phyloP scores from a whole-genome alignment of 352 stramenopile species.

The Globisporangium cylindrosporum region DNA sequence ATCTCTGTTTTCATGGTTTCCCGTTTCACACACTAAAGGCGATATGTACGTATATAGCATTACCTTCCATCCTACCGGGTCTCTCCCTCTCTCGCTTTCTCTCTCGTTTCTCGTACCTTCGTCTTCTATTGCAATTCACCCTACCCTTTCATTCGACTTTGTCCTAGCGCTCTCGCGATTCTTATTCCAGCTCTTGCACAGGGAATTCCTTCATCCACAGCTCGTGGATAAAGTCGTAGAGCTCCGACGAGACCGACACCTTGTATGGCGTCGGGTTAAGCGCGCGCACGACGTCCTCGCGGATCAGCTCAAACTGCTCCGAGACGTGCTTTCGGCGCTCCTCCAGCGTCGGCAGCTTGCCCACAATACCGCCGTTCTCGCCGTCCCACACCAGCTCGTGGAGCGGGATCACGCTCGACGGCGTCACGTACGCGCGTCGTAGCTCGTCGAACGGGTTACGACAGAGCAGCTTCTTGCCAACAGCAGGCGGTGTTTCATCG shows the following conservation, averaged over 20 bases:
- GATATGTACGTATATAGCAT: constrained; percentile 15
- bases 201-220: constrained; percentile 94
- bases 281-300: constrained; percentile 93
- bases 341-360: constrained; percentile 64
- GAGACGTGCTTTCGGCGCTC: constrained; percentile 85
- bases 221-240: constrained; percentile 95
- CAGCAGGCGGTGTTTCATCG: constrained; percentile 74
- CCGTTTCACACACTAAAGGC: constrained; percentile 1
- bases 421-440: constrained; percentile 93
- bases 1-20: not conserved
- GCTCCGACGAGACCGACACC: constrained; percentile 84
- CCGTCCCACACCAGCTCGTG: constrained; percentile 92
- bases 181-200: constrained; percentile 77
- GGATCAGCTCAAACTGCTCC: constrained; percentile 91
- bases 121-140: constrained; percentile 1
- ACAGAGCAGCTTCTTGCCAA: constrained; percentile 90
- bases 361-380: constrained; percentile 67
- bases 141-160: not conserved
- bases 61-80: not conserved
- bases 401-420: constrained; percentile 86
- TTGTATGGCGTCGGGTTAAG: constrained; percentile 97
- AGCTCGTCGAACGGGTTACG: constrained; percentile 96
- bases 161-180: not conserved
- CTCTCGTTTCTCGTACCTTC: not conserved
- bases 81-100: not conserved